These are phyloP conservation scores for Alternaria brassicicola DNA, from an alignment of 2,329 filamentous ascomycete genomes.

Conservation along the genomic window DNA sequence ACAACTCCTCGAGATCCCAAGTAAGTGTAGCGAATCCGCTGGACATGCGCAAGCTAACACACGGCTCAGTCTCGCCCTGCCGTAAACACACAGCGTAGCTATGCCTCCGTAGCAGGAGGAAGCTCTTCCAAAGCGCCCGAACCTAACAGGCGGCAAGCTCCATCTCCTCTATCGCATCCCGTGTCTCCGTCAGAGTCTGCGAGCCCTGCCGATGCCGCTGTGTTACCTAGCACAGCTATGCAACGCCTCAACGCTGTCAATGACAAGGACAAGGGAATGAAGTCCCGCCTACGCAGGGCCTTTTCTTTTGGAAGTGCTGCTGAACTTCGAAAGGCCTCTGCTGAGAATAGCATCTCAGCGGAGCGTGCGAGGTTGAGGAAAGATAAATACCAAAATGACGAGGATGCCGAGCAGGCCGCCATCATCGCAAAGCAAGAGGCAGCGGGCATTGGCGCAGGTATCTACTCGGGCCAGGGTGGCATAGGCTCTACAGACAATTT, in stretches of 20 bases:
- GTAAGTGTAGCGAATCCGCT: constrained; percentile 28
- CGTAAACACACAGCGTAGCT: constrained; percentile 21
- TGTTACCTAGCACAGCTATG: constrained; percentile 69
- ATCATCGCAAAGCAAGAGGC: constrained; percentile 94
- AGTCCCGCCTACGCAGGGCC: constrained; percentile 84
- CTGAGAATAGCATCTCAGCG: constrained; percentile 61
- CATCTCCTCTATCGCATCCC: constrained; percentile 56
- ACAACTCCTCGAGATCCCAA: constrained; percentile 41
- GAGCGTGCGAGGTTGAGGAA: constrained; percentile 63
- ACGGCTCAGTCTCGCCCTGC: constrained; percentile 33
- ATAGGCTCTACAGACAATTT: constrained; percentile 97
- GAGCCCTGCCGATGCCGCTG: constrained; percentile 23
- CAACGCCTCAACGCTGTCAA: constrained; percentile 87
- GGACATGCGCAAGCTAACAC: neutral
- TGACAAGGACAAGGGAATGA: constrained; percentile 83
- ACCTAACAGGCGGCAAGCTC: constrained; percentile 50
- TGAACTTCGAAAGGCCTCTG: constrained; percentile 79
- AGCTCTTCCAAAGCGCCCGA: constrained; percentile 44
- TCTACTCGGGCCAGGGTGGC: constrained; percentile 84
- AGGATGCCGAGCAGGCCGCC: constrained; percentile 86
- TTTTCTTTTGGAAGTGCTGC: constrained; percentile 97
- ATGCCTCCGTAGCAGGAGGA: constrained; percentile 25
- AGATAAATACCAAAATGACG: constrained; percentile 60
- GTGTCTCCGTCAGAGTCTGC: constrained; percentile 46
- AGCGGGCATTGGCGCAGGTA: constrained; percentile 86